Conservation (phyloP, 768 basidiomycete species). For the Hericium coralloides region DNA sequence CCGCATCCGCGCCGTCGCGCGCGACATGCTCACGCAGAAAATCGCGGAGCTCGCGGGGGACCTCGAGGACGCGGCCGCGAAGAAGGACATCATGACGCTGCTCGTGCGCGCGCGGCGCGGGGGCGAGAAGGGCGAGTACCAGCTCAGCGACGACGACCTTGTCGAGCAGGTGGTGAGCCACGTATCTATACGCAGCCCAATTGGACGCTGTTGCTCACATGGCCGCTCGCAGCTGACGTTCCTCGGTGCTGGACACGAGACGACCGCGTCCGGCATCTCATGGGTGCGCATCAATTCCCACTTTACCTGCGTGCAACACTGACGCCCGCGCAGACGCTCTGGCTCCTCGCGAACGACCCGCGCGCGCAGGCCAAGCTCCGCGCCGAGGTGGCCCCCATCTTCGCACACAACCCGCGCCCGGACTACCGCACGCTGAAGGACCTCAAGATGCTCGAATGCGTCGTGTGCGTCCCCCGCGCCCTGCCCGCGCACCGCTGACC, state of each 20-base stretch:
- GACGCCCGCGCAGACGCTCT: slow-evolving; percentile 11
- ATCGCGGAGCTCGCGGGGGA: slow-evolving; percentile 26
- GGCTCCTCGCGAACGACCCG: slow-evolving; percentile 21
- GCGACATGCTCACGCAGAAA: slow-evolving; percentile 45
- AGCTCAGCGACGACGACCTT: slow-evolving; percentile 10
- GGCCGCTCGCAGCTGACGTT: slow-evolving; percentile 12
- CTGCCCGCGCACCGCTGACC: background rate
- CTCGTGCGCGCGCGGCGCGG: slow-evolving; percentile 11
- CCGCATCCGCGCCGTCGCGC: slow-evolving; percentile 34
- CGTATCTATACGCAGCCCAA: background rate
- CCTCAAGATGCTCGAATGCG: slow-evolving; percentile 10
- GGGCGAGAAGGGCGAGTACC: slow-evolving; percentile 4
- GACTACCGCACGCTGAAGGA: slow-evolving; percentile 14
- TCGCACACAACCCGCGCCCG: slow-evolving; percentile 7
- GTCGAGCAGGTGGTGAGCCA: slow-evolving; percentile 13
- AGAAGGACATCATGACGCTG: slow-evolving; percentile 14
- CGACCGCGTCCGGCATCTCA: slow-evolving; percentile 15
- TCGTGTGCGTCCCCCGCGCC: slow-evolving; percentile 10
- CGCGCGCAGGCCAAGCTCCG: slow-evolving; percentile 26
- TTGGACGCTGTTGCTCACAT: background rate
- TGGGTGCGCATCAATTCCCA: slow-evolving; percentile 18
- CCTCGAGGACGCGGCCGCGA: slow-evolving; percentile 13
- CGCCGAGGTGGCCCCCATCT: slow-evolving; percentile 21
- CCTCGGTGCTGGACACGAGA: slow-evolving; percentile 16
- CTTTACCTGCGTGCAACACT: background rate